phyloP scores from a whole-genome alignment of 345 rosid genomes.

The Schrenkiella parvula region DNA sequence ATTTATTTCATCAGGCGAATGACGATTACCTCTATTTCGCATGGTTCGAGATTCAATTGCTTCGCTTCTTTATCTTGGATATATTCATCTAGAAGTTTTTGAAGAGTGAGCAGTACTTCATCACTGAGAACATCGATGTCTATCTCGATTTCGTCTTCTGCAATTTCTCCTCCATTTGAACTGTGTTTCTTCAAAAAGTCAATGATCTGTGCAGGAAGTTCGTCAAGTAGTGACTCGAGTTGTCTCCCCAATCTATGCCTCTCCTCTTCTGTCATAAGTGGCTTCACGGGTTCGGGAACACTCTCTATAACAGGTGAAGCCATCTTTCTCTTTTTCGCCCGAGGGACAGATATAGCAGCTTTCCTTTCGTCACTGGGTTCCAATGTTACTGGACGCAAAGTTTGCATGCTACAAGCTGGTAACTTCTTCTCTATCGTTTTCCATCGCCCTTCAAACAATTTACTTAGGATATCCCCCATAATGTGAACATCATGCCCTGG shows the following conservation, averaged over 20 bases:
- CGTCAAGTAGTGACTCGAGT: slow-evolving; percentile 57
- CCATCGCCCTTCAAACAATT: slow-evolving; percentile 78
- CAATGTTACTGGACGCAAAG: slow-evolving; percentile 35
- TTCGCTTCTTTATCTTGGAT: slow-evolving; percentile 56
- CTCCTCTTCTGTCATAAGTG: slow-evolving; percentile 58
- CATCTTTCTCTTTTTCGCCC: slow-evolving; percentile 65
- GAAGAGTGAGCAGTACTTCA: slow-evolving; percentile 65
- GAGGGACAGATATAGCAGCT: slow-evolving; percentile 37
- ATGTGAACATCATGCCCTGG: slow-evolving; percentile 75
- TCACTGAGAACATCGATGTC: slow-evolving; percentile 87
- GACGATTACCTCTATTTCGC: slow-evolving; percentile 77
- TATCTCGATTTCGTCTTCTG: slow-evolving; percentile 90
- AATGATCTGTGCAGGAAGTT: slow-evolving; percentile 68
- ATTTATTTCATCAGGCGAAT: slow-evolving; percentile 7
- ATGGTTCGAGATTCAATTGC: slow-evolving; percentile 55
- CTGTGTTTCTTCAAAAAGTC: slow-evolving; percentile 81
- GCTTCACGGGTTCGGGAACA: slow-evolving; percentile 46
- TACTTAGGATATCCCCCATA: slow-evolving; percentile 79
- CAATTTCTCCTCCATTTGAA: slow-evolving; percentile 56
- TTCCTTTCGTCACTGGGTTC: slow-evolving; percentile 38
- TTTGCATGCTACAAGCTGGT: slow-evolving; percentile 33
- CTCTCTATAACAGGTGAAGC: slow-evolving; percentile 38
- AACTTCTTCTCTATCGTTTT: slow-evolving; percentile 74
- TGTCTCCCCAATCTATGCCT: slow-evolving; percentile 56
- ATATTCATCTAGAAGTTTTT: slow-evolving; percentile 69